phyloP scores from a whole-genome alignment of 495 filamentous ascomycete species.

The Emericellopsis terricola region DNA sequence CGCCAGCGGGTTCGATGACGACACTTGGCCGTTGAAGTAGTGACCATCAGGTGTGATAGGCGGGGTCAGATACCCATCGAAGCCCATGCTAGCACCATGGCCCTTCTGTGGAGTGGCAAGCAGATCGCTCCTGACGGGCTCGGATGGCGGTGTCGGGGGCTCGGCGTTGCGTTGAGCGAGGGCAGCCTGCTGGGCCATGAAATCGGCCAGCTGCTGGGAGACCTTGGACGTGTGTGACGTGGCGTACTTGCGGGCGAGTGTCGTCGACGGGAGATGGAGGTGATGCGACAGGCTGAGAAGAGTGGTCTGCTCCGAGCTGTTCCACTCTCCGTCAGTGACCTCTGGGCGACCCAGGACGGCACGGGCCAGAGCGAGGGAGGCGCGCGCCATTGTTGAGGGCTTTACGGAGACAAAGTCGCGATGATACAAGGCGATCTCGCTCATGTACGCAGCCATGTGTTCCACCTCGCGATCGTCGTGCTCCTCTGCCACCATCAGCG shows the following conservation, averaged over 20 bases:
- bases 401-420: conserved; percentile 84
- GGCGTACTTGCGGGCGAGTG: conserved; percentile 77
- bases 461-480: conserved; percentile 75
- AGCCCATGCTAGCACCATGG: conserved; percentile 37
- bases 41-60: conserved; percentile 88
- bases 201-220: conserved; percentile 63
- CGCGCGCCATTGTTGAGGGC: conserved; percentile 77
- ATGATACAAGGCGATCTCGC: conserved; percentile 88
- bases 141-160: conserved; percentile 51
- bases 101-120: conserved; percentile 78
- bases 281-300: conserved; percentile 75
- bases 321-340: conserved; percentile 58
- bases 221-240: conserved; percentile 65
- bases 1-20: too few relatives aligned
- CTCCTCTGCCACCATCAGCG: conserved; percentile 47
- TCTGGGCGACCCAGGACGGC: conserved; percentile 72
- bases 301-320: conserved; percentile 58
- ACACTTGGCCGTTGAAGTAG: too few relatives aligned
- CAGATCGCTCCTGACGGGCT: conserved; percentile 36
- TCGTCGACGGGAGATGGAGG: conserved; percentile 69
- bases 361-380: conserved; percentile 68
- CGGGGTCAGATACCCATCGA: conserved; percentile 78
- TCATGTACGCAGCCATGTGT: conserved; percentile 85
- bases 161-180: conserved; percentile 39
- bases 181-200: conserved; percentile 68